Evolutionary conservation across 2,329 filamentous ascomycete genomes (phyloP).

Genomic region (Aaosphaeria arxii): DNA sequence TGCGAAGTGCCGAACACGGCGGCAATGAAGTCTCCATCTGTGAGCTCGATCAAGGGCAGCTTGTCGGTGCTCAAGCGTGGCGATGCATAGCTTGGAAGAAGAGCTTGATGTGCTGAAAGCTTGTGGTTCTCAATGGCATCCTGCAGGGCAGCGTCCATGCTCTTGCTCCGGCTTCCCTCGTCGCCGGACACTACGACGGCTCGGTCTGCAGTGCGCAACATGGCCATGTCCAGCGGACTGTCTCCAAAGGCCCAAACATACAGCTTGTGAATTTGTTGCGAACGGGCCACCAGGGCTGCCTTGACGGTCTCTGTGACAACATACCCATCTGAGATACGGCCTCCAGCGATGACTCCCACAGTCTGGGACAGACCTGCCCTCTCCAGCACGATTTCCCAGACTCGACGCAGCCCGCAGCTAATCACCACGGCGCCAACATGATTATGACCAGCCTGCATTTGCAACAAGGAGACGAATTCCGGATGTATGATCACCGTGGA

Average conservation of each 20-base stretch:
- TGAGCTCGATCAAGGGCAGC: constrained; percentile 41
- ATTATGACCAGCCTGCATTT: constrained; percentile 17
- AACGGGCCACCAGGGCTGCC: constrained; percentile 42
- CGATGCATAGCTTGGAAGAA: constrained; percentile 41
- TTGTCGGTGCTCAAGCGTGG: constrained; percentile 43
- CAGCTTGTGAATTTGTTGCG: constrained; percentile 35
- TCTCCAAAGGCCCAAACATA: constrained; percentile 60
- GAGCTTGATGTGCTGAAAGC: constrained; percentile 45
- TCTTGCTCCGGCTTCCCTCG: constrained; percentile 44
- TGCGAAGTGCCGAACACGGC: too few relatives aligned
- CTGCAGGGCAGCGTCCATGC: constrained; percentile 50
- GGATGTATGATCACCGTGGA: constrained; percentile 42
- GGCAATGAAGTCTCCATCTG: constrained; percentile 13
- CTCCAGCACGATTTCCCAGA: constrained; percentile 57
- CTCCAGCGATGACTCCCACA: constrained; percentile 54
- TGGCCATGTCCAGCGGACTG: constrained; percentile 56
- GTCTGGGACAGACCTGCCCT: constrained; percentile 38
- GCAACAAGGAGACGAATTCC: constrained; percentile 49
- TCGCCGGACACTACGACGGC: constrained; percentile 57
- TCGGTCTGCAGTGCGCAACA: constrained; percentile 54
- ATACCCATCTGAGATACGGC: constrained; percentile 45
- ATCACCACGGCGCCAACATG: constrained; percentile 43
- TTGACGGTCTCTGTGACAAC: constrained; percentile 55
- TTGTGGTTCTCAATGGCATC: constrained; percentile 41
- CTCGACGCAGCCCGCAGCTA: constrained; percentile 25